Evolutionary conservation across 2,329 filamentous ascomycete species (phyloP).

Genomic region (Aspergillus sp.): DNA sequence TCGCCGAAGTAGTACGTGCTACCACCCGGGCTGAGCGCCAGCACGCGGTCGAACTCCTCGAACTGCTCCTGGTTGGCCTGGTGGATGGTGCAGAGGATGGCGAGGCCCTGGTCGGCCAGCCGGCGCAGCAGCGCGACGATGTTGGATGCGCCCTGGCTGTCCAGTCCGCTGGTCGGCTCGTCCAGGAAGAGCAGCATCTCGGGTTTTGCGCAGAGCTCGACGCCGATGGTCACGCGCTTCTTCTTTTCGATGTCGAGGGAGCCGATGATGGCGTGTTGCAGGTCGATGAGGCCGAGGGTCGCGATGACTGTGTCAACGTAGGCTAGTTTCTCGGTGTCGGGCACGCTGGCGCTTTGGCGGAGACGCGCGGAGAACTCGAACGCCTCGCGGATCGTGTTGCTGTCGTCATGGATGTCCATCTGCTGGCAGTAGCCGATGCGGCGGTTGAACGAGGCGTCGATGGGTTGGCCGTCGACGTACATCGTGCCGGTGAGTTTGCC

Average conservation of each 20-base stretch:
- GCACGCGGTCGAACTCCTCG: constrained; percentile 64
- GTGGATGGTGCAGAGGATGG: constrained; percentile 68
- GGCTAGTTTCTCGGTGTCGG: constrained; percentile 56
- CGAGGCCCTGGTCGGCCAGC: constrained; percentile 59
- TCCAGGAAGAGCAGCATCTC: constrained; percentile 65
- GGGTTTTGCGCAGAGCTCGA: constrained; percentile 65
- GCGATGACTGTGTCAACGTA: constrained; percentile 63
- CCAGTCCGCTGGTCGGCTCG: constrained; percentile 64
- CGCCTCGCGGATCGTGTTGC: constrained; percentile 62
- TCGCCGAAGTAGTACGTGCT: constrained; percentile 68
- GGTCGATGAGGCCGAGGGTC: constrained; percentile 57
- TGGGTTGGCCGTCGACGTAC: constrained; percentile 59
- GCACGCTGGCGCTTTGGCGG: constrained; percentile 50
- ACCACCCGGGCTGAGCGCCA: constrained; percentile 63
- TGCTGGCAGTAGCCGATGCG: constrained; percentile 68
- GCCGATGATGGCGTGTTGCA: constrained; percentile 61
- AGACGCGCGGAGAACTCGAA: constrained; percentile 63
- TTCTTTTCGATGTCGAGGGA: constrained; percentile 63
- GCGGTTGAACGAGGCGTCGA: constrained; percentile 60
- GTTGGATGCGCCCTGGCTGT: constrained; percentile 62
- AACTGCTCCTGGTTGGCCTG: constrained; percentile 64
- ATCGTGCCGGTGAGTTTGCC: constrained; percentile 61
- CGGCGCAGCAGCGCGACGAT: constrained; percentile 64
- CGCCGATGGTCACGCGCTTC: constrained; percentile 67
- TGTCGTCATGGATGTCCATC: constrained; percentile 65